Percentiles rank a stretch among this genome's conserved stretches.
Conservation (phyloP, 306 rosid species). For the Dalbergia oliveri region DNA sequence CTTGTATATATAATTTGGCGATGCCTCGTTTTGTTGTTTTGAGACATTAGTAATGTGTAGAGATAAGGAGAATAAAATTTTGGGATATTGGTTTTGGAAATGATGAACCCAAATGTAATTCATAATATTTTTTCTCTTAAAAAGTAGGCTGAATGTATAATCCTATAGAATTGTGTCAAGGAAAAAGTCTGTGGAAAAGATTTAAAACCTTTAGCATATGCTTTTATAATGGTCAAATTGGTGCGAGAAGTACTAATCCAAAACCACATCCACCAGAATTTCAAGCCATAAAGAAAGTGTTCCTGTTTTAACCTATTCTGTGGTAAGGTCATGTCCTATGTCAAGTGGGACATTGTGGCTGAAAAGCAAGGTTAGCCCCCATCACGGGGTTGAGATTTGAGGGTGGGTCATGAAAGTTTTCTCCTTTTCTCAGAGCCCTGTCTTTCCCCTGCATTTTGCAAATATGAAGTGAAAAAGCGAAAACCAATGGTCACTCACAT, state of each 20-base stretch:
- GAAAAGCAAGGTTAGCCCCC: slow-evolving; percentile 43
- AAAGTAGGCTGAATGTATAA: background rate
- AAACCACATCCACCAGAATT: slow-evolving; percentile 40
- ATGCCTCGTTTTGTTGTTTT: slow-evolving; percentile 50
- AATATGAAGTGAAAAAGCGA: background rate
- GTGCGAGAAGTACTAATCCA: slow-evolving; percentile 23
- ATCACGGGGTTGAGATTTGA: slow-evolving; percentile 43
- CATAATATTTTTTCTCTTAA: background rate
- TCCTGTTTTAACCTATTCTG: slow-evolving; percentile 5
- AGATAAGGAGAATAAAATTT: slow-evolving; percentile 61
- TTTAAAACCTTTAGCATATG: slow-evolving; percentile 16
- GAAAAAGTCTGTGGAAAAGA: slow-evolving; percentile 9
- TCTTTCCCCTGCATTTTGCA: slow-evolving; percentile 24
- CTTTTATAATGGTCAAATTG: slow-evolving; percentile 41
- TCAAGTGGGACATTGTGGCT: slow-evolving; percentile 54
- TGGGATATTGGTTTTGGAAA: slow-evolving; percentile 48
- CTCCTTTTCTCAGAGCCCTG: slow-evolving; percentile 29
- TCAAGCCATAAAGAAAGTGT: slow-evolving; percentile 44
- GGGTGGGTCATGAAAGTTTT: slow-evolving; percentile 40
- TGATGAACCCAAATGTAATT: slow-evolving; percentile 44
- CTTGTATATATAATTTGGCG: slow-evolving; percentile 66
- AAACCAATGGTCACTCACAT: background rate
- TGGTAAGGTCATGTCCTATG: slow-evolving; percentile 43
- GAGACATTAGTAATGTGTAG: slow-evolving; percentile 56
- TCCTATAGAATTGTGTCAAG: slow-evolving; percentile 7